phyloP scores from a whole-genome alignment of 306 rosid genomes.

The Gastrolobium villosum region DNA sequence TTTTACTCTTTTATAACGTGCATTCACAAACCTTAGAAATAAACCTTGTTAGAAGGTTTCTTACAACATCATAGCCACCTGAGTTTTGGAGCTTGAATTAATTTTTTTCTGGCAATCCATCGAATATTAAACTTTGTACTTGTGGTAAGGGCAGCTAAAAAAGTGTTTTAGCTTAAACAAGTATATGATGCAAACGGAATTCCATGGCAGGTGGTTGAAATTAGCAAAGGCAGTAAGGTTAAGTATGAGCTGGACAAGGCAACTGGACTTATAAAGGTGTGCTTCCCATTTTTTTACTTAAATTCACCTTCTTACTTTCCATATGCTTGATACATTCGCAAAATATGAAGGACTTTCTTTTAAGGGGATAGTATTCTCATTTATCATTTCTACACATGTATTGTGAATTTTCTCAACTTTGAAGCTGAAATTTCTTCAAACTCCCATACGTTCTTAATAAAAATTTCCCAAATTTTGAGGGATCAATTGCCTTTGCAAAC shows the following conservation, averaged over 20 bases:
- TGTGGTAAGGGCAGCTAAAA: constrained; percentile 6
- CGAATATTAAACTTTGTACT: neutral
- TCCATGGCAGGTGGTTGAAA: constrained; percentile 87
- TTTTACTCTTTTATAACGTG: constrained; percentile 26
- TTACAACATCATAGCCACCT: constrained; percentile 16
- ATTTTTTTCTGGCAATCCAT: constrained; percentile 10
- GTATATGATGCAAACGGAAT: constrained; percentile 15
- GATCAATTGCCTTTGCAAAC: constrained; percentile 16
- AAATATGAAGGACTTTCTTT: constrained; percentile 34
- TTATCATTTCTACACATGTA: neutral
- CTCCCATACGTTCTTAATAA: neutral
- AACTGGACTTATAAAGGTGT: constrained; percentile 91
- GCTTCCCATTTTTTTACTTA: constrained; percentile 27
- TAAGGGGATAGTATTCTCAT: neutral
- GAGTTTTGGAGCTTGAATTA: constrained; percentile 13
- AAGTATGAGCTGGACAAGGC: constrained; percentile 95
- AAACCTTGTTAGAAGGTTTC: constrained; percentile 6
- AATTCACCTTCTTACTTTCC: constrained; percentile 38
- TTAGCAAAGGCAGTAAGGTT: constrained; percentile 93
- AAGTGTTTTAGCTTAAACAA: constrained; percentile 21
- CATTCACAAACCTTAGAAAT: neutral
- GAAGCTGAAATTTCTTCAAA: constrained; percentile 30
- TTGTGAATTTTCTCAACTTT: neutral
- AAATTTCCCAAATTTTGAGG: constrained; percentile 5
- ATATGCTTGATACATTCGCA: constrained; percentile 33